Evolutionary conservation across 371 early-diverging fungal genomes (phyloP), one percentile per base, ranked within the genome.

Genomic region (Spraguea lophii): DNA sequence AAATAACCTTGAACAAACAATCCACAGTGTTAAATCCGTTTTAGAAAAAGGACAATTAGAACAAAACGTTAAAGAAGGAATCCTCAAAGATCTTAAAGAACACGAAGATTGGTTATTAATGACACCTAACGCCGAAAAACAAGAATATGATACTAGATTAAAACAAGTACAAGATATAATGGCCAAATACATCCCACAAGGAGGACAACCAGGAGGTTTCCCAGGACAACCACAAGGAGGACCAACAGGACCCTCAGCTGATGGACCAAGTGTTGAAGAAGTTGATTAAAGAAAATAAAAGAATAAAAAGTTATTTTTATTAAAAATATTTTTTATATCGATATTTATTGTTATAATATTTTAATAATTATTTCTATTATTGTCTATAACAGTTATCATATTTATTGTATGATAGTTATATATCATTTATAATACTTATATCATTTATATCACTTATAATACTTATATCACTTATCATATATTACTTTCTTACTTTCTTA

Each of bases 161-260:
- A 30, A 30, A 30, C 7, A 30, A 12, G 30, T 30, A 12, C 4
- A 7, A 12, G 30, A 30, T 7, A 7, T 30, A 30, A 4, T 30
- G 4, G 30, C 7, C 12, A 12, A 7, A 30, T 4, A 12, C 12
- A 30, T 4, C 12, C 7, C 7, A 30, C 12, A 4, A 30, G 30
- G 30, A 30, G 30, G 30, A 30, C 12, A 7, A 4, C 30, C 30
- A 7, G 30, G 30, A 30, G 30, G 30, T 7, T 30, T 30, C 30
- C 30, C 30, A 4, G 30, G 30, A 7, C 7, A 12, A 30, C 12
- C 12, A 7, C 4, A 4, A 7, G 30, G 30, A 30, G 30, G 30
- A 30, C 12, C 30, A 7, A 30, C 4, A 7, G 30, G 21, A 6
- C 27, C 24, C 45, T 80, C 30, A 30, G 4, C 30, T 7, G 30